A percentile compares a stretch with the other conserved stretches of the same genome.
Evolutionary conservation across 192 early-diverging fungal species (phyloP).

Genomic region (Irineochytrium annulatum): DNA sequence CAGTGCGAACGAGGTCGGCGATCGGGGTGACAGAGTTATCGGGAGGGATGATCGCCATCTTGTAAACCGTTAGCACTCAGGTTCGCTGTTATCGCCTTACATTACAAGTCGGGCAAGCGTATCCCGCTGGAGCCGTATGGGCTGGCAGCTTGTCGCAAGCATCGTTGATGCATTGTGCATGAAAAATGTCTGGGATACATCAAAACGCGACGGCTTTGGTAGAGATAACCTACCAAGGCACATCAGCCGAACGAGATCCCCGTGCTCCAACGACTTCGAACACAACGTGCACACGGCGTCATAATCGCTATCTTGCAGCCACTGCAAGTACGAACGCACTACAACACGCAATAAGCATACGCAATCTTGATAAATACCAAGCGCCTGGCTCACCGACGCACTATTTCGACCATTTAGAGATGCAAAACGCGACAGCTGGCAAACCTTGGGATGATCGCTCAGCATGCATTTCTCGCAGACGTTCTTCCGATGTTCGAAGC

Average conservation of each 20-base stretch:
- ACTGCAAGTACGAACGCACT: slow-evolving; percentile 52
- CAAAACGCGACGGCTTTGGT: not conserved
- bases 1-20: slow-evolving; percentile 20
- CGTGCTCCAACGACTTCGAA: slow-evolving; percentile 25
- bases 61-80: not conserved
- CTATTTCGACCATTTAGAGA: slow-evolving; percentile 9
- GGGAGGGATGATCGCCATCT: slow-evolving; percentile 34
- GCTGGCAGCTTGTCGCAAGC: slow-evolving; percentile 26
- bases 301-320: slow-evolving; percentile 57
- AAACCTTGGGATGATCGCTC: slow-evolving; percentile 36
- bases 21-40: slow-evolving; percentile 23
- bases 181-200: slow-evolving; percentile 37
- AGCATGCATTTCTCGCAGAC: slow-evolving; percentile 55
- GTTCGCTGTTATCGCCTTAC: slow-evolving; percentile 4
- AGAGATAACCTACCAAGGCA: slow-evolving; percentile 38
- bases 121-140: slow-evolving; percentile 41
- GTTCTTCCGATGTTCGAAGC: slow-evolving; percentile 54
- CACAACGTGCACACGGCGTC: slow-evolving; percentile 47
- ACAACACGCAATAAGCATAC: slow-evolving; percentile 5
- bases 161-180: slow-evolving; percentile 31
- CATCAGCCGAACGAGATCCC: slow-evolving; percentile 36
- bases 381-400: slow-evolving; percentile 22
- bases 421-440: not conserved
- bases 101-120: slow-evolving; percentile 35
- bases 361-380: not conserved